A percentile compares a stretch with the other conserved stretches of the same genome.
Evolutionary conservation across 2,329 filamentous ascomycete species (phyloP).

Genomic region (Fusarium sp.): DNA sequence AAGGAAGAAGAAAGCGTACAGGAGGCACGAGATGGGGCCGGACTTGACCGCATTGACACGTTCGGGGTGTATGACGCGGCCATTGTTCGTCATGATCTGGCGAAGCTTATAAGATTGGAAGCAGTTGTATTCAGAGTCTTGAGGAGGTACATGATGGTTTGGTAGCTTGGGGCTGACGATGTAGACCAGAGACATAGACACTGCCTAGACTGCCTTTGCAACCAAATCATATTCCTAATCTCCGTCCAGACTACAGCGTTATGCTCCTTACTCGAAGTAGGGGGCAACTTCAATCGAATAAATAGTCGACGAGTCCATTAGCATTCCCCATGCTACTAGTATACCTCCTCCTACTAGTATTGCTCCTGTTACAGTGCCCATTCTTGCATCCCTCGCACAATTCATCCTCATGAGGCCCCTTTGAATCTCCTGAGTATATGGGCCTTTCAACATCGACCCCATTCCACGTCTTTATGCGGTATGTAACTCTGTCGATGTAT

Average conservation of each 20-base stretch:
- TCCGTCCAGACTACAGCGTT: too few relatives aligned
- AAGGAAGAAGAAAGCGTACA: background rate
- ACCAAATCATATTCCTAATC: too few relatives aligned
- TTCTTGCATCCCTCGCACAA: slow-evolving; percentile 57
- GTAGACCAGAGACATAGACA: too few relatives aligned
- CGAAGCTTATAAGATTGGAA: background rate
- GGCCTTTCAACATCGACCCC: slow-evolving; percentile 43
- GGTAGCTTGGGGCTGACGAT: too few relatives aligned
- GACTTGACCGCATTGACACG: background rate
- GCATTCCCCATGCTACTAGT: too few relatives aligned
- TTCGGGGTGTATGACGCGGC: background rate
- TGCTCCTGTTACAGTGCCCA: slow-evolving; percentile 46
- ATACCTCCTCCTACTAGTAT: too few relatives aligned
- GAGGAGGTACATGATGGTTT: too few relatives aligned
- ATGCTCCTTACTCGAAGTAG: too few relatives aligned
- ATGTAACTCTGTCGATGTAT: slow-evolving; percentile 54
- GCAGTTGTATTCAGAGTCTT: background rate
- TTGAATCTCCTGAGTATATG: background rate
- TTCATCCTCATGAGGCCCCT: slow-evolving; percentile 38
- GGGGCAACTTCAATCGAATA: too few relatives aligned
- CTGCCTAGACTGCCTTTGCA: too few relatives aligned
- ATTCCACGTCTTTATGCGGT: slow-evolving; percentile 56
- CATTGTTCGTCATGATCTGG: background rate
- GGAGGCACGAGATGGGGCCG: background rate
- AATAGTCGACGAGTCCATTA: too few relatives aligned